phyloP scores from a whole-genome alignment of 2,329 filamentous ascomycete species.

The Pyrenophora teres region DNA sequence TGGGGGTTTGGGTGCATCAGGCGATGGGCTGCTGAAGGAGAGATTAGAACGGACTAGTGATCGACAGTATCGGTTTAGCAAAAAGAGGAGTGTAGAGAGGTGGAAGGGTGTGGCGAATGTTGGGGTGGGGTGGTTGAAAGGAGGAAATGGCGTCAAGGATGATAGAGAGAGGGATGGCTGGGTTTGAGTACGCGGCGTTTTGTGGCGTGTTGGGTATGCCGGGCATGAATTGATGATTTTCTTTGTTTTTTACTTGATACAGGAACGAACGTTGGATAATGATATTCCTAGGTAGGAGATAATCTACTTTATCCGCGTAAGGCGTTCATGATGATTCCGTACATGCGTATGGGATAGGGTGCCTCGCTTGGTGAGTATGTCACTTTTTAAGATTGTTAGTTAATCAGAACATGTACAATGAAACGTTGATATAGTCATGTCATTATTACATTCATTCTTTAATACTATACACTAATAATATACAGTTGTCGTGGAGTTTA shows the following conservation, averaged over 20 bases:
- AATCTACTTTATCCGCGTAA: too few species aligned
- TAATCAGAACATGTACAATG: too few species aligned
- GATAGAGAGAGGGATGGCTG: conserved; percentile 34
- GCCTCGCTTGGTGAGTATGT: too few species aligned
- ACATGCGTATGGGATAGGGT: too few species aligned
- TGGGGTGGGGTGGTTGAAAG: conserved; percentile 44
- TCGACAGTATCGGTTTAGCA: conserved; percentile 39
- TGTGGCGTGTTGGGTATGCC: background rate
- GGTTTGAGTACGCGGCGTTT: conserved; percentile 22
- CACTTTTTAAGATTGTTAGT: too few species aligned
- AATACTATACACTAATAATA: background rate
- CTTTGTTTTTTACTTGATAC: background rate
- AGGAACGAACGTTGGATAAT: background rate
- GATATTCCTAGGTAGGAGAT: background rate
- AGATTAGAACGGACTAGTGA: conserved; percentile 40
- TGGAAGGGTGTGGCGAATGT: conserved; percentile 44
- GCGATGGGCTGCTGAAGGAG: conserved; percentile 36
- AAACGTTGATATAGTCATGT: too few species aligned
- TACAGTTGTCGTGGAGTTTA: background rate
- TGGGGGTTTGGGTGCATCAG: conserved; percentile 28
- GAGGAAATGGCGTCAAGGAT: conserved; percentile 32
- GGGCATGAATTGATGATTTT: background rate
- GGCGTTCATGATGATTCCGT: too few species aligned
- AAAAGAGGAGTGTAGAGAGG: conserved; percentile 40
- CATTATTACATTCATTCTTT: background rate